Conservation (phyloP, 495 filamentous ascomycete species). For the Penicillium bialowiezense region DNA sequence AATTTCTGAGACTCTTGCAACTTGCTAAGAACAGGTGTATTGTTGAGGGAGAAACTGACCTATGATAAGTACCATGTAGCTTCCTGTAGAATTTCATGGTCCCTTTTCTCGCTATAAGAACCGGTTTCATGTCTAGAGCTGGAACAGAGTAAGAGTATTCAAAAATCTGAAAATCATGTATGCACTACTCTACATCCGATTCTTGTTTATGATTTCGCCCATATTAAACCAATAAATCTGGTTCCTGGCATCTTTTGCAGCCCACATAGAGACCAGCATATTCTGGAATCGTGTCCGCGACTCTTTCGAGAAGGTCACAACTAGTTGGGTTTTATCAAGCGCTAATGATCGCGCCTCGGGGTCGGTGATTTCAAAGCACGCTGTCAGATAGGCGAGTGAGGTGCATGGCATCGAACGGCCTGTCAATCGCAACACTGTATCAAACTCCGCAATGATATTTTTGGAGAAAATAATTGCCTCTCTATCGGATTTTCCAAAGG, state of each 20-base stretch:
- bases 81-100: too few species aligned
- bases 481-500: slow-evolving; percentile 8
- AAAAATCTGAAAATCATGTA: too few species aligned
- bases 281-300: slow-evolving; percentile 4
- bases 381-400: slow-evolving; percentile 12
- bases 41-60: too few species aligned
- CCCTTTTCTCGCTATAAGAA: too few species aligned
- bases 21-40: too few species aligned
- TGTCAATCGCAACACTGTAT: slow-evolving; percentile 6
- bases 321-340: neutral
- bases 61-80: too few species aligned
- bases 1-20: too few species aligned
- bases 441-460: slow-evolving; percentile 13
- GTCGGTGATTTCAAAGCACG: slow-evolving; percentile 14
- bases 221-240: slow-evolving; percentile 18
- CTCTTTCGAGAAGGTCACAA: slow-evolving; percentile 17
- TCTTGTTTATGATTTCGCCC: neutral
- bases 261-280: slow-evolving; percentile 6
- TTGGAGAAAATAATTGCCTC: slow-evolving; percentile 3
- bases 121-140: too few species aligned
- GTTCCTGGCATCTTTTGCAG: slow-evolving; percentile 3
- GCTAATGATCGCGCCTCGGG: neutral
- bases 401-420: slow-evolving; percentile 15
- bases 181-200: too few species aligned
- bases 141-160: too few species aligned